A percentile compares a stretch with the other conserved stretches of the same genome.
Conservation (phyloP, 148 eudicot genomes). For the Pharnaceum exiguum region DNA sequence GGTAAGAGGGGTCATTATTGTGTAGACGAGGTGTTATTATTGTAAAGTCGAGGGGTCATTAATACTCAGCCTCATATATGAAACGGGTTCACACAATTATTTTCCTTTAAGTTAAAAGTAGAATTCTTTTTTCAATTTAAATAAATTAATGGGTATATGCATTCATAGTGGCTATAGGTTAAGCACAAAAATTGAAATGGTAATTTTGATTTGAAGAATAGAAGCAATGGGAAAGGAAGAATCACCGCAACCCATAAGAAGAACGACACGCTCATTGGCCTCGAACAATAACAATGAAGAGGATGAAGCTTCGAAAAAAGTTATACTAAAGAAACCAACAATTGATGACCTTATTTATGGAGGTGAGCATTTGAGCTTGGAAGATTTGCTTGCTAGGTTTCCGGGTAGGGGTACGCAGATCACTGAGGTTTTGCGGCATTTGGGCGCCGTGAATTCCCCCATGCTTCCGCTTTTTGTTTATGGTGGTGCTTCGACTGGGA, state of each 20-base stretch:
- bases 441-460: constrained; percentile 75
- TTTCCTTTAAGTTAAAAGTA: too few species aligned
- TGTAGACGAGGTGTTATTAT: too few species aligned
- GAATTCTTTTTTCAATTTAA: too few species aligned
- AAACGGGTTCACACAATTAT: too few species aligned
- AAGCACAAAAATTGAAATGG: neutral
- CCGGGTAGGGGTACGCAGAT: constrained; percentile 69
- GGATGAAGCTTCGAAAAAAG: constrained; percentile 20
- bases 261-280: constrained; percentile 61
- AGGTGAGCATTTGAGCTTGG: constrained; percentile 37
- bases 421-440: constrained; percentile 42
- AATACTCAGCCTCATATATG: too few species aligned
- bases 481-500: constrained; percentile 83
- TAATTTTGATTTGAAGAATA: neutral
- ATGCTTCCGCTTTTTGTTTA: constrained; percentile 68
- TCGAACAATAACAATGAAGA: constrained; percentile 19
- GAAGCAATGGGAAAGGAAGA: constrained; percentile 45
- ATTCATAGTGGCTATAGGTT: constrained; percentile 1
- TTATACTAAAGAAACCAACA: constrained; percentile 31
- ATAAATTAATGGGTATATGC: too few species aligned
- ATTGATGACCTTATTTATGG: constrained; percentile 44
- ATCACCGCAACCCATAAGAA: constrained; percentile 46
- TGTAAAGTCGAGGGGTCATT: too few species aligned
- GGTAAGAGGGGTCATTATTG: too few species aligned
- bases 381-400: constrained; percentile 48